Base-by-base conservation (phyloP, 2,329 filamentous ascomycete genomes). In the Scedosporium dehoogii region DNA sequence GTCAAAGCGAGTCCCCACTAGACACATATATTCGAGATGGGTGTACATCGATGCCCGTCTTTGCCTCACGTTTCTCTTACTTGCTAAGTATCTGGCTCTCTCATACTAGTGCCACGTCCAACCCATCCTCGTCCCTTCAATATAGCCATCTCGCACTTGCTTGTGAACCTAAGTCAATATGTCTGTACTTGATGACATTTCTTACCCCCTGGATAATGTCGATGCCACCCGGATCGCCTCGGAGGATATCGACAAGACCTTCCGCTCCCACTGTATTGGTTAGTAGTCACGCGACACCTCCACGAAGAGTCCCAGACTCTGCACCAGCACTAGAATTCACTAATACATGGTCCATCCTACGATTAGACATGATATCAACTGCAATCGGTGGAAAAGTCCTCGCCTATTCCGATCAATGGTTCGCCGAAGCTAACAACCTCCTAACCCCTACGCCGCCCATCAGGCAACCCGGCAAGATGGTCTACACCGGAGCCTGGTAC, bases 401-500 rank as follows among this genome's bases (percentile, higher is more conserved):
- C 18, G 87, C 79, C 63, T 86, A 81, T 72, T 88, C 85, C 58
- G 83, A 89, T 70, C 77, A 89, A 74, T 88, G 84, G 84, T 89
- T 89, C 69, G 86, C 85, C 53, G 82, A 86, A 67, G 85, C 86
- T 23, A 69, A 76, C 63, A 88, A 88, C 71, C 78, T 89, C 63
- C 71, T 88, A 65, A 89, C 81, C 33, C 83, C 85, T n/a, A 84
- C 80, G 25, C 72, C 85, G 33, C 85, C 86, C 44, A 83, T 88
- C 71, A 78, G 81, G 65, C 80, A 86, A 69, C 80, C 81, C 1
- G 85, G 85, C 65, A 86, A 87, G 73, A 88, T 88, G 81, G 85
- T 88, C 63, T 86, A 82, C 69, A 81, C 85, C 1, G 86, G 86
- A 58, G 85, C 86, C 56, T 89, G 86, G 86, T 89, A 86, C 69